phyloP scores from a whole-genome alignment of 495 filamentous ascomycete genomes.

The Talaromyces proteolyticus region DNA sequence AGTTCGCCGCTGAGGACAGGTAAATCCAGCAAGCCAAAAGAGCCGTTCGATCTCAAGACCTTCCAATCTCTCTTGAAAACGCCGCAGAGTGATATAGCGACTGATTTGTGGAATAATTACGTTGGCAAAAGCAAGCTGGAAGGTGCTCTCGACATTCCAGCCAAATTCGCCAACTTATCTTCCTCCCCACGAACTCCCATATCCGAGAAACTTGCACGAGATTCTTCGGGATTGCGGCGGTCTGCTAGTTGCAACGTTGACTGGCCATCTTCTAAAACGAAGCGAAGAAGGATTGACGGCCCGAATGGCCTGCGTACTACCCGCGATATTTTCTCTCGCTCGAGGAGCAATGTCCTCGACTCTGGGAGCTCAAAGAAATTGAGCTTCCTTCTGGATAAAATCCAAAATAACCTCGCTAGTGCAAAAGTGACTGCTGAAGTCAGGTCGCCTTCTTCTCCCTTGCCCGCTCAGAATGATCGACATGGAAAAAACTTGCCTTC shows the following conservation, averaged over 20 bases:
- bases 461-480: conserved; percentile 32
- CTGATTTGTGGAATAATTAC: conserved; percentile 85
- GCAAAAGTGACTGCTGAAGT: conserved; percentile 19
- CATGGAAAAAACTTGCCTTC: conserved; percentile 35
- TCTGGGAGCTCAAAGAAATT: conserved; percentile 48
- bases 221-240: conserved; percentile 53
- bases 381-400: conserved; percentile 57
- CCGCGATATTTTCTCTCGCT: conserved; percentile 40
- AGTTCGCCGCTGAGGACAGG: conserved; percentile 56
- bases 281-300: conserved; percentile 38
- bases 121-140: conserved; percentile 41
- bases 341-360: conserved; percentile 46
- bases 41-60: conserved; percentile 42
- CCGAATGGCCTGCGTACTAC: conserved; percentile 21
- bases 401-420: conserved; percentile 55
- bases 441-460: conserved; percentile 49
- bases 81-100: conserved; percentile 73
- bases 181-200: conserved; percentile 62
- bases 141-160: conserved; percentile 31
- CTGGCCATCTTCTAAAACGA: conserved; percentile 51
- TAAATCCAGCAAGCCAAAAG: conserved; percentile 34
- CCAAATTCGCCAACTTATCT: conserved; percentile 57
- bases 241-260: conserved; percentile 67
- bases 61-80: conserved; percentile 58
- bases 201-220: conserved; percentile 32